Evolutionary conservation across 108 stramenopile genomes (phyloP).

Genomic region (Nitzschia sp.): DNA sequence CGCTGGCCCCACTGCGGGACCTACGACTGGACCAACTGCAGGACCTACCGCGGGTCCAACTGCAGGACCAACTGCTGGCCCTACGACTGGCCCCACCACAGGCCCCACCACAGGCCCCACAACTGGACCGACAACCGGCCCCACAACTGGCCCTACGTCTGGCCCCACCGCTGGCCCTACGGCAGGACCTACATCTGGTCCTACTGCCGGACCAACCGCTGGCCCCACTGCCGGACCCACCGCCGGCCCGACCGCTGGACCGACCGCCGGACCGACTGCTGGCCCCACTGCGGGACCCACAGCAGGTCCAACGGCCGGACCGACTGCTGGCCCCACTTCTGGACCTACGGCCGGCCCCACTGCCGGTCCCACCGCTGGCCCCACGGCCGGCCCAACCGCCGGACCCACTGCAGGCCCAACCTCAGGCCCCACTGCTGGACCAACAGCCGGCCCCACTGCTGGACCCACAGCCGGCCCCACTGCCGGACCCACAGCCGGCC

Average conservation of each 20-base stretch:
- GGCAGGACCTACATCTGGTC: conserved; percentile 19
- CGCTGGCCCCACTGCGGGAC: background rate
- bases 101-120: conserved; percentile 15
- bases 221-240: conserved; percentile 12
- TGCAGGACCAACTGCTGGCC: conserved; percentile 17
- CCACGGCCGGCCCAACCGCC: conserved; percentile 17
- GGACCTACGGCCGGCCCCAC: conserved; percentile 20
- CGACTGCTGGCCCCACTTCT: background rate
- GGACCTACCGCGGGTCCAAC: conserved; percentile 9
- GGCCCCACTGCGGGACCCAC: conserved; percentile 25
- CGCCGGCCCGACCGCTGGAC: conserved; percentile 18
- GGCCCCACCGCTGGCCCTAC: conserved; percentile 17
- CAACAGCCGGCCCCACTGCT: conserved; percentile 15
- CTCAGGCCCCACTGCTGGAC: conserved; percentile 20
- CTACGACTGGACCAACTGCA: background rate
- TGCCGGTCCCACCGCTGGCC: conserved; percentile 6
- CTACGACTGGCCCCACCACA: conserved; percentile 15
- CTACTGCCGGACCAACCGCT: conserved; percentile 12
- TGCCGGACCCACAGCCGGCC: conserved; percentile 19
- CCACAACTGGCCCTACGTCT: conserved; percentile 13
- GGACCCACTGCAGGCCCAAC: conserved; percentile 26
- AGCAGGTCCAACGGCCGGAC: conserved; percentile 17
- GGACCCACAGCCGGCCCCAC: conserved; percentile 24
- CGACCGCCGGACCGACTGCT: conserved; percentile 15
- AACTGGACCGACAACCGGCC: conserved; percentile 9